Evolutionary conservation across 2,329 filamentous ascomycete genomes (phyloP), one percentile per base, ranked within the genome.

Genomic region (Sclerotinia trifoliorum): DNA sequence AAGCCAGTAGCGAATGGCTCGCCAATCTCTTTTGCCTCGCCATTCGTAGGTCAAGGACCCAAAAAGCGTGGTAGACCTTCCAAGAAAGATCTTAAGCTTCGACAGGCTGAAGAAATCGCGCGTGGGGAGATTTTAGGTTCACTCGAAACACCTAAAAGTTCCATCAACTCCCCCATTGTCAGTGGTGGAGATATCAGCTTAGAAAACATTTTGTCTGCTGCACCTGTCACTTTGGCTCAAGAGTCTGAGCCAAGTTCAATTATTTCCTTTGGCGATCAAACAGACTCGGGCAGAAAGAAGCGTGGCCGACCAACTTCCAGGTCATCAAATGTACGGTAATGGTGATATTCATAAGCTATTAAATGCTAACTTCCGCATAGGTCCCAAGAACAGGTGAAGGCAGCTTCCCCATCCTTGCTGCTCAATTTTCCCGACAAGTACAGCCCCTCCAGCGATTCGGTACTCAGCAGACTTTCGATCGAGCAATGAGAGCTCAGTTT

Each of bases 61-160:
- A 77, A 74, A 70, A 76, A 74, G 68, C 73, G 76, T 32, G 75
- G 76, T 49, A 73, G 76, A 32, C 76, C 76, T 32, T 75, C 75
- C 8, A 77, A 77, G 68, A 72, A 73, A 51, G 75, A 76, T 52
- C 65, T 75, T 29, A 74, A 76, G 66, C 68, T 69, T n/a, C 70
- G 72, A 29, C 71, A 74, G 46, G 67, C 64, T 62, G 74, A 74
- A 56, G 72, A 73, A 49, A 73, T 77, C 42, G 71, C 70, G 32
- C 69, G 74, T 51, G 74, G 75, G 24, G 74, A 76, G 52, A 62
- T 75, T 11, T 48, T 77, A 56, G 69, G 71, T 48, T 70, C 75
- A n/a, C 52, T 68, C n/a, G 32, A 69, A 24, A 61, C 49, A 24
- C 58, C 62, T n/a, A 69, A 62, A 61, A 44, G n/a, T 26, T 19